Base-by-base conservation (phyloP, 1,284 basidiomycete genomes). In the Ceratobasidium sp. region DNA sequence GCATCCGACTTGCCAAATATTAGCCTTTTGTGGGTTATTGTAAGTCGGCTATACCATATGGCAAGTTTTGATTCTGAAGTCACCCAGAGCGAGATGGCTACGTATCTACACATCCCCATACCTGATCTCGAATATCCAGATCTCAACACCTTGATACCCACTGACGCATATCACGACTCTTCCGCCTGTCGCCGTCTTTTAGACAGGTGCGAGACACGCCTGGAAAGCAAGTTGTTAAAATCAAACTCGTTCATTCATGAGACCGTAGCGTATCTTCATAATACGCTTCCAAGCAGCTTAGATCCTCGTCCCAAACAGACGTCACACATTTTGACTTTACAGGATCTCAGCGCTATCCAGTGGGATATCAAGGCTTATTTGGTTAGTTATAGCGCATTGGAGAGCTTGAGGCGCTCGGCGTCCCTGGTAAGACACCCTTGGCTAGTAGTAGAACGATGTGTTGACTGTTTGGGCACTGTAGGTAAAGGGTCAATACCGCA, bases 281-380 rank as follows among this genome's bases (percentile, higher is more conserved):
- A 74, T 42, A 4, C 28, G 10, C n/a, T 62, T 15, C 12, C 23
- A 50, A 44, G 17, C 28, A 23, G 15, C 28, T 42, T 74, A 17
- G 71, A 74, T 48, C 71, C 71, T 13, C 42, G 59, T 17, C 50
- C 61, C 6, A 52, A 54, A 15, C n/a, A 23, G 15, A 23, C 59
- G 2, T 48, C 71, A 17, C 48, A 52, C 23, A 46, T 74, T 26
- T 48, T 74, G 2, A 17, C 71, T 3, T 40, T 74, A 28, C 48
- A 42, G 7, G 71, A 74, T 20, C 71, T 74, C 3, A 42, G 28
- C 17, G 9, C 17, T 9, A 74, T 74, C 38, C 15, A 61, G 12
- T 74, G 71, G 71, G 48, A 74, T 46, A 65, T 74, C 23, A 73
- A 73, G 44, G 61, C 48, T 23, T 64, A 59, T 33, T n/a, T 74